Base-by-base conservation (phyloP, 805 yeast genomes). In the Candida ovalis region DNA sequence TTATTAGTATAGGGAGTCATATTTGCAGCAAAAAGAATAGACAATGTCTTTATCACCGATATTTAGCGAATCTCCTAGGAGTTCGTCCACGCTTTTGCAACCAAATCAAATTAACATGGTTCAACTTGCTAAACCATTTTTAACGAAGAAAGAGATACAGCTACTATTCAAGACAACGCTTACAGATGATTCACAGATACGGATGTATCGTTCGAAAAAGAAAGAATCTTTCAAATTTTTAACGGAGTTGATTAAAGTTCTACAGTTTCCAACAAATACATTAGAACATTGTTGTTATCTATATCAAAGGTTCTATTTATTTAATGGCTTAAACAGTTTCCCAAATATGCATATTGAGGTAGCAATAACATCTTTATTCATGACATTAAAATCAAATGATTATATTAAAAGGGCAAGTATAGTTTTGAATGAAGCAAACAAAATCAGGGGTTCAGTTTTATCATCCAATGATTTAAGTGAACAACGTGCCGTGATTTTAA, bases 321-420 rank as follows among this genome's bases (percentile, higher is more conserved):
- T 83, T 64, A 85, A 86, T 60, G 67, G 68, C 51, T 84, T 84
- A 58, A 81, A 77, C 49, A 72, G 75, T 12, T 71, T 69, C 19
- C 72, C 76, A 23, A 56, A 44, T 27, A 42, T 52, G 45, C 80
- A 82, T 40, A 74, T 73, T 53, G 82, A 84, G 40, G 77, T 87
- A n/a, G 87, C 88, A 0, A 66, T 84, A 8, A 76, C 92, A 9
- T 77, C 89, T 46, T 62, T 90, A 7, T 77, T 86, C 48, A 69
- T 88, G 15, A 86, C 96, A 2, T 71, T 84, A 39, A 88, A 90
- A 63, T 81, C 82, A 53, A 95, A 88, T 59, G 97, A 90, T 60
- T 87, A 90, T 38, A 83, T 89, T 38, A 89, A 88, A 62, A 86
- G 86, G 56, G 63, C 85, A 15, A 73, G 80, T 45, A 88, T 86